Evolutionary conservation across 495 filamentous ascomycete species (phyloP).

Genomic region (Cairneyella variabilis): DNA sequence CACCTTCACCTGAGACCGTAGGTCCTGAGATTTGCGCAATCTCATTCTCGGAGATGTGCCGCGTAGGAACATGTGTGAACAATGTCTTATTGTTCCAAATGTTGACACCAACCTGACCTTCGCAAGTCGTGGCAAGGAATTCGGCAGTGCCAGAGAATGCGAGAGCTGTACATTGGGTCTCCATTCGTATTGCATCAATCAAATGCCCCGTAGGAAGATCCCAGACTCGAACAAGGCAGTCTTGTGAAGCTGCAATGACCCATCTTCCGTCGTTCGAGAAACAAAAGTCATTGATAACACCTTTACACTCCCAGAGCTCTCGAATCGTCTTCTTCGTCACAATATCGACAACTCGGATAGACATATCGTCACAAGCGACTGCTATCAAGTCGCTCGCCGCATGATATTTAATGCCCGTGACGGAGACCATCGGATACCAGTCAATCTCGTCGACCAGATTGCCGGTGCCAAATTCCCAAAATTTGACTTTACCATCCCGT

Average conservation of each 20-base stretch:
- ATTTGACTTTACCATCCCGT: constrained; percentile 93
- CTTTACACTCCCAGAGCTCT: constrained; percentile 88
- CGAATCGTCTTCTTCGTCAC: constrained; percentile 86
- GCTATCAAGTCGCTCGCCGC: constrained; percentile 81
- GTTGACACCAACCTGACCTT: constrained; percentile 80
- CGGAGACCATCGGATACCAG: constrained; percentile 76
- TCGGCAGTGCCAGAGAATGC: constrained; percentile 88
- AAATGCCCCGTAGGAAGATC: constrained; percentile 93
- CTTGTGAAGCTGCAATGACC: constrained; percentile 85
- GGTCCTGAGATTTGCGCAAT: constrained; percentile 60
- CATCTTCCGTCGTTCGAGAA: constrained; percentile 94
- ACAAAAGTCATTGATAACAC: constrained; percentile 76
- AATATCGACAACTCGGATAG: constrained; percentile 83
- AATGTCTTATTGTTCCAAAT: constrained; percentile 92
- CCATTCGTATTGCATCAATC: constrained; percentile 79
- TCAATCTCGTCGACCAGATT: constrained; percentile 75
- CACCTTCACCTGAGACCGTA: constrained; percentile 80
- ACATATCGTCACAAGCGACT: constrained; percentile 83
- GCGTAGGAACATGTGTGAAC: constrained; percentile 81
- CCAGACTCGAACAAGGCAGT: constrained; percentile 83
- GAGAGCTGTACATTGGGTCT: constrained; percentile 71
- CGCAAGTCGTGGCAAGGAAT: constrained; percentile 83
- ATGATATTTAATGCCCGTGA: constrained; percentile 75
- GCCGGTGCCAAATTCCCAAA: constrained; percentile 90
- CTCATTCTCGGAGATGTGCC: constrained; percentile 71